phyloP scores from a whole-genome alignment of 2,329 filamentous ascomycete genomes.

The Eurotiales sp. region DNA sequence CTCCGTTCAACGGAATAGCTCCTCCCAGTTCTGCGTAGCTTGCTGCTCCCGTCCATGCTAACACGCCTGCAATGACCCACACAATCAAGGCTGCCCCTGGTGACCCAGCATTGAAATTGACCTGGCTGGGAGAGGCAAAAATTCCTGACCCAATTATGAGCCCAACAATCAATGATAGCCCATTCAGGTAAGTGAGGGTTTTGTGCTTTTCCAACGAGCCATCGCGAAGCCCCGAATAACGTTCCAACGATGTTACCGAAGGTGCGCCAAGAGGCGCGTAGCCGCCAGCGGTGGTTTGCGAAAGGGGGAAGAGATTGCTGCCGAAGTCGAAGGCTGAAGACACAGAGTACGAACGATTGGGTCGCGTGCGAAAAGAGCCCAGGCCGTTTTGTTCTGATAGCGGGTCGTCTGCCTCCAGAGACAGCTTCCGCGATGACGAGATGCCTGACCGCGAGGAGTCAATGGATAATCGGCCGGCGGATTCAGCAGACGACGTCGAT shows the following conservation, averaged over 20 bases:
- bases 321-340: slow-evolving; percentile 94
- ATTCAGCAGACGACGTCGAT: slow-evolving; percentile 73
- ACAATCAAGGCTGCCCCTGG: slow-evolving; percentile 86
- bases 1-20: slow-evolving; percentile 92
- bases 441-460: slow-evolving; percentile 76
- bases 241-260: slow-evolving; percentile 52
- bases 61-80: slow-evolving; percentile 83
- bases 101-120: slow-evolving; percentile 86
- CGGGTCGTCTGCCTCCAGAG: slow-evolving; percentile 81
- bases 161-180: slow-evolving; percentile 83
- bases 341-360: slow-evolving; percentile 74
- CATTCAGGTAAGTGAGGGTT: slow-evolving; percentile 90
- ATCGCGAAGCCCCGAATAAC: slow-evolving; percentile 60
- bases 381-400: slow-evolving; percentile 53
- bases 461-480: slow-evolving; percentile 62
- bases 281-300: slow-evolving; percentile 66
- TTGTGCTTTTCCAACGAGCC: slow-evolving; percentile 92
- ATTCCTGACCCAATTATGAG: slow-evolving; percentile 95
- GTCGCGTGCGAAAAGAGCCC: slow-evolving; percentile 47
- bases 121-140: slow-evolving; percentile 89
- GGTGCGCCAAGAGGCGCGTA: slow-evolving; percentile 86
- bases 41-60: slow-evolving; percentile 93
- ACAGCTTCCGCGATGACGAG: slow-evolving; percentile 87
- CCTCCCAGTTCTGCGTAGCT: slow-evolving; percentile 95
- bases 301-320: slow-evolving; percentile 87